Conservation (phyloP, 495 filamentous ascomycete genomes). For the Aspergillus saccharolyticus region DNA sequence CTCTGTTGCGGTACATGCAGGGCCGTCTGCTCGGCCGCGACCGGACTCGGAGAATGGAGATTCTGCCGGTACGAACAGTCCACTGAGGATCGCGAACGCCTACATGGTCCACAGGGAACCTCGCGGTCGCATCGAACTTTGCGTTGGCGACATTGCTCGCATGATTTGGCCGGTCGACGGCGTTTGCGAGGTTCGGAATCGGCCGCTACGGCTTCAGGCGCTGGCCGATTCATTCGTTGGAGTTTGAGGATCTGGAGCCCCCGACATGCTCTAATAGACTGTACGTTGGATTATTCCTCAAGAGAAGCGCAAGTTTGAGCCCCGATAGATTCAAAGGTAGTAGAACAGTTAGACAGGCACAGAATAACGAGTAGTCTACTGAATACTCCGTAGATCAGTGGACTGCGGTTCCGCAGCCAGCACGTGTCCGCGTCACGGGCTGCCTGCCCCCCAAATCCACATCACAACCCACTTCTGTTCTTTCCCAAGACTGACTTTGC, state of each 20-base stretch:
- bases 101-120: slow-evolving; percentile 34
- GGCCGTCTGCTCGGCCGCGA: background rate
- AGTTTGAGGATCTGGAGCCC: background rate
- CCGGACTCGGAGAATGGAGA: slow-evolving; percentile 1
- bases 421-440: too few relatives aligned
- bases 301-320: background rate
- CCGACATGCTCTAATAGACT: background rate
- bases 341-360: too few relatives aligned
- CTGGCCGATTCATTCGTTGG: background rate
- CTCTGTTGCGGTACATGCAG: background rate
- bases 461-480: too few relatives aligned
- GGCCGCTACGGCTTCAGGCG: background rate
- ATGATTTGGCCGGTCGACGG: slow-evolving; percentile 38
- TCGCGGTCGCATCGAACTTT: slow-evolving; percentile 44
- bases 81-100: slow-evolving; percentile 27
- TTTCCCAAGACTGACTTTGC: too few relatives aligned
- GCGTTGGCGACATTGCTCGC: slow-evolving; percentile 37
- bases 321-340: too few relatives aligned
- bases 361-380: too few relatives aligned
- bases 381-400: too few relatives aligned
- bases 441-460: too few relatives aligned
- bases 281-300: background rate
- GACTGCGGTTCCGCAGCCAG: too few relatives aligned
- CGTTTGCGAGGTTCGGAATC: slow-evolving; percentile 21
- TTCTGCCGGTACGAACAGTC: slow-evolving; percentile 20